Conservation (phyloP, 176 grass and related monocot species). For the Aechmea fasciata region DNA sequence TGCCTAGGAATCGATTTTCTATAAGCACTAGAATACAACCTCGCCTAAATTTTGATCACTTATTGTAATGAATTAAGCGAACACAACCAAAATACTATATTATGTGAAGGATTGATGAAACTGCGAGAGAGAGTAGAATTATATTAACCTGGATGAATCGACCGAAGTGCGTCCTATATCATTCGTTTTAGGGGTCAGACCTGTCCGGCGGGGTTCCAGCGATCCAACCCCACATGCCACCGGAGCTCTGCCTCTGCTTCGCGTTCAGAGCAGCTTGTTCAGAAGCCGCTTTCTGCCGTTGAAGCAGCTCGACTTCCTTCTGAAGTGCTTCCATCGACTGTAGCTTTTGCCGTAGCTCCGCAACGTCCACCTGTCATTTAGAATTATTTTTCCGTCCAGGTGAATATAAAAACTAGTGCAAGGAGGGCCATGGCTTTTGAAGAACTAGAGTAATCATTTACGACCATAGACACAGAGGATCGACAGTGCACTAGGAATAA, state of each 20-base stretch:
- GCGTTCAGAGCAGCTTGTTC: slow-evolving; percentile 67
- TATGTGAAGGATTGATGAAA: neutral
- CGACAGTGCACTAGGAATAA: too few species aligned
- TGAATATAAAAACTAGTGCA: too few species aligned
- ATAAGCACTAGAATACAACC: neutral
- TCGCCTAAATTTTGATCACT: neutral
- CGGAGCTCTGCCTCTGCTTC: slow-evolving; percentile 58
- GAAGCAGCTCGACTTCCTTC: slow-evolving; percentile 86
- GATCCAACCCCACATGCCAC: slow-evolving; percentile 91
- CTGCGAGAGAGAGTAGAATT: slow-evolving; percentile 4
- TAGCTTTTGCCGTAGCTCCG: slow-evolving; percentile 87
- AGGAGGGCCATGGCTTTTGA: too few species aligned
- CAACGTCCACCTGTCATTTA: slow-evolving; percentile 64
- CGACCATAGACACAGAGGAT: too few species aligned
- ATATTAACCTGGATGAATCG: slow-evolving; percentile 31
- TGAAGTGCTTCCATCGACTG: slow-evolving; percentile 60
- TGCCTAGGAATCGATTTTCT: neutral
- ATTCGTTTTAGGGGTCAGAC: slow-evolving; percentile 31
- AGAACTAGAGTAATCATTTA: too few species aligned
- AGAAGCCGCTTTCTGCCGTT: slow-evolving; percentile 65
- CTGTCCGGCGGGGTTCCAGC: slow-evolving; percentile 58
- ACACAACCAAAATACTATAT: neutral
- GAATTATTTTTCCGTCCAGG: neutral
- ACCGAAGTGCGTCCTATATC: slow-evolving; percentile 1
- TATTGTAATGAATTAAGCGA: neutral